Base-by-base conservation (phyloP, 2,329 filamentous ascomycete genomes). In the Aspergillus luchuensis region DNA sequence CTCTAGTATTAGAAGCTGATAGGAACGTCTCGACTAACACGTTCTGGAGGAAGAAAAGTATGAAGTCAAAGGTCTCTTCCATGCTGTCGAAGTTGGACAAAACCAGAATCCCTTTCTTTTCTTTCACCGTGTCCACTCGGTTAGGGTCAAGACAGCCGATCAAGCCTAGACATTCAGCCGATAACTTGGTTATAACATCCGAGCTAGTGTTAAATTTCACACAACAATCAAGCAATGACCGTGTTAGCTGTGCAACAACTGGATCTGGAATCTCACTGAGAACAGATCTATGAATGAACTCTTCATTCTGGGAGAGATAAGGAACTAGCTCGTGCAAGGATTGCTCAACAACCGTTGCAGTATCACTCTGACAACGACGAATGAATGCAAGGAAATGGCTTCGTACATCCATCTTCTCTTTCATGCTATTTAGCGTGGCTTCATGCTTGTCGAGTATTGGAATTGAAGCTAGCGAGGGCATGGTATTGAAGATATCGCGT, bases 141-240 rank as follows among this genome's bases (percentile, higher is more conserved):
- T 96, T 97, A 1, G 94, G 89, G 74, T 99, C 96, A 21, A 99
- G 80, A 66, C 93, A 97, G 6, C 96, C 95, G 56, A 99, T 87
- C 19, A 96, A 83, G 0, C 96, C 96, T 41, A 99, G 82, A 65
- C 91, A 95, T 70, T 90, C 87, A 13, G 92, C 90, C 63, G 91
- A 92, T 2, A 96, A 81, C 17, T 86, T 81, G 54, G 88, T 84
- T 57, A 98, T 90, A 11, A 87, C 85, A 7, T 81, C 74, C 45
- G 90, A 85, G 11, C 84, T 82, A 54, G 86, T 85, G 65, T 89
- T 91, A 75, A 95, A 95, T 64, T 89, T 92, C 57, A 92, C 87
- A 53, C 89, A 90, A 55, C 91, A 93, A 76, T 98, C 93, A 8
- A 99, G 84, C 10, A 99, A 81, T 11, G 91, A 87, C 55, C 94